These are phyloP conservation scores for Schoenoplectus triqueter DNA, from an alignment of 202 grass and related monocot genomes.

Conservation along the genomic window DNA sequence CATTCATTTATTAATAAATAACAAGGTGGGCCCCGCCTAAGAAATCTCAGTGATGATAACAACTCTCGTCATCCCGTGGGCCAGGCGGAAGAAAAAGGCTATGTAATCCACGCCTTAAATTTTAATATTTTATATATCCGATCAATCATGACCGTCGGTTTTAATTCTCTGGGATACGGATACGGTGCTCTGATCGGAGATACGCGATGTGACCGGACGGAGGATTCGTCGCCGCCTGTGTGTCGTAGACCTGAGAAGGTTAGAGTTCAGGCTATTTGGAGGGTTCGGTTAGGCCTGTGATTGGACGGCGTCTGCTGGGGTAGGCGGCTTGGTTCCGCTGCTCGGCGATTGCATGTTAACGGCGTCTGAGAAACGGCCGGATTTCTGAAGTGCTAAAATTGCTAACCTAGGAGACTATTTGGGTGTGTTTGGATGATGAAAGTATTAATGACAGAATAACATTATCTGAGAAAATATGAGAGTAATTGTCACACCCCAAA, in stretches of 20 bases:
- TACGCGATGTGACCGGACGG: constrained; percentile 33
- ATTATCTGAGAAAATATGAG: too few relatives aligned
- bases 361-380: not conserved
- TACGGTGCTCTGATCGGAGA: constrained; percentile 9
- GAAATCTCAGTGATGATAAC: not conserved
- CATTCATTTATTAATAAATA: not conserved
- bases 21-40: not conserved
- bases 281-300: not conserved
- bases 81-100: not conserved
- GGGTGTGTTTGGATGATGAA: too few relatives aligned
- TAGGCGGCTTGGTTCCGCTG: not conserved
- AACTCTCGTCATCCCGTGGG: constrained; percentile 19
- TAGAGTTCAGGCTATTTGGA: not conserved
- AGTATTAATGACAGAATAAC: too few relatives aligned
- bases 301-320: not conserved
- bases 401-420: not conserved
- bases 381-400: not conserved
- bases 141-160: not conserved
- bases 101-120: not conserved
- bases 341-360: not conserved
- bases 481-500: too few relatives aligned
- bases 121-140: not conserved
- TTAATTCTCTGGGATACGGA: not conserved
- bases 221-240: constrained; percentile 34
- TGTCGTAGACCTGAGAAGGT: not conserved